These are phyloP conservation scores for Phytophthora chlamydospora DNA, from an alignment of 352 stramenopile genomes.

Conservation along the genomic window DNA sequence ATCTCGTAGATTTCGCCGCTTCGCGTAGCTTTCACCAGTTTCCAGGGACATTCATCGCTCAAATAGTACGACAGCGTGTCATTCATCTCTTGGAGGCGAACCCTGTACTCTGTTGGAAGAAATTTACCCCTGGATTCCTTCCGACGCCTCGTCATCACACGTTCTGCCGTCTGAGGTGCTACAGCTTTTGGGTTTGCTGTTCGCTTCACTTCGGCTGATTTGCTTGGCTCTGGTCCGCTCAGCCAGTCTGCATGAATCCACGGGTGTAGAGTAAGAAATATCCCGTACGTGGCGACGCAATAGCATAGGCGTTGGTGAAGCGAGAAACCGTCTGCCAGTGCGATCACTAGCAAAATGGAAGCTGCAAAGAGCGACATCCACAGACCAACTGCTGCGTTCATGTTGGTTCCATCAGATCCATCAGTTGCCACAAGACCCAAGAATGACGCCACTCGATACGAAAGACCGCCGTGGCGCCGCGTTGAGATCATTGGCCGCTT, in stretches of 20 bases:
- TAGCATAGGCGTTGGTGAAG: constrained; percentile 50
- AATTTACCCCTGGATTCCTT: constrained; percentile 1
- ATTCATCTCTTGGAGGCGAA: constrained; percentile 30
- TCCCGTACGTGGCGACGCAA: constrained; percentile 53
- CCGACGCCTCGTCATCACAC: background rate
- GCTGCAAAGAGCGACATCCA: constrained; percentile 67
- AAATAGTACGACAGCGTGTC: constrained; percentile 41
- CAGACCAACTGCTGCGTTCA: constrained; percentile 51
- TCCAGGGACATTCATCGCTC: constrained; percentile 48
- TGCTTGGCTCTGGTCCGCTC: background rate
- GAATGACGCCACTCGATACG: constrained; percentile 30
- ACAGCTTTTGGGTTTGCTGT: constrained; percentile 6
- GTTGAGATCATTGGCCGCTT: constrained; percentile 10
- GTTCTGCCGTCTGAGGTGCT: background rate
- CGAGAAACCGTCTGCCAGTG: constrained; percentile 47
- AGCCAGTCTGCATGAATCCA: constrained; percentile 44
- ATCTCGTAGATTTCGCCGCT: constrained; percentile 55
- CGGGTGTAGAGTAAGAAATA: constrained; percentile 62
- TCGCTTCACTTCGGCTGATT: background rate
- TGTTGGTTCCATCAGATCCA: constrained; percentile 17
- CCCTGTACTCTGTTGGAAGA: constrained; percentile 34
- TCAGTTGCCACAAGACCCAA: constrained; percentile 32
- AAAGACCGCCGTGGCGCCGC: constrained; percentile 10
- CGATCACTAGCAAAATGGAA: constrained; percentile 51
- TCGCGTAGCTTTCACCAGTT: constrained; percentile 38